phyloP scores from a whole-genome alignment of 2,329 filamentous ascomycete species.

The Pseudogymnoascus sp. region DNA sequence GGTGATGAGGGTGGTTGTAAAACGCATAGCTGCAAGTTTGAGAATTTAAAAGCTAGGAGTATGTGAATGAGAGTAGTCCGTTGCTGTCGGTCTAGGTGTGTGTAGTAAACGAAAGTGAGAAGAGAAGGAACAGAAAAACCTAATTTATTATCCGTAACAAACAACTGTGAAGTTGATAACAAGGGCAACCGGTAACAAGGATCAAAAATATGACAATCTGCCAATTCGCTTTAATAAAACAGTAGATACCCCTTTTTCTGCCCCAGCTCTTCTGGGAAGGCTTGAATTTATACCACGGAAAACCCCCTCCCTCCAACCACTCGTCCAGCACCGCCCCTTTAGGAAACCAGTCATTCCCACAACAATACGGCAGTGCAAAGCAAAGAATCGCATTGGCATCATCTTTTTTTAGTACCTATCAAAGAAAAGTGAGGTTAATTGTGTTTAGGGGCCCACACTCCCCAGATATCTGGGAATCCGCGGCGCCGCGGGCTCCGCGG shows the following conservation, averaged over 20 bases:
- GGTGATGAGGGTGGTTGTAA: constrained; percentile 15
- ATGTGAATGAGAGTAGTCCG: not conserved
- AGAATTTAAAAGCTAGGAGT: not conserved
- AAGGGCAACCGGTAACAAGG: not conserved
- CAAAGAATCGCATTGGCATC: not conserved
- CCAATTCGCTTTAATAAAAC: not conserved
- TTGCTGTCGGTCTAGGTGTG: not conserved
- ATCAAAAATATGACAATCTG: not conserved
- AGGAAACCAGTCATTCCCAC: not conserved
- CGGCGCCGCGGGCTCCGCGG: not conserved
- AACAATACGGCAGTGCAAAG: not conserved
- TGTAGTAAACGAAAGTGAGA: not conserved
- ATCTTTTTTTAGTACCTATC: not conserved
- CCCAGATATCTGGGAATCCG: not conserved
- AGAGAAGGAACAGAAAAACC: not conserved
- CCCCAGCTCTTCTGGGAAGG: not conserved
- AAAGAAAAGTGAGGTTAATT: not conserved
- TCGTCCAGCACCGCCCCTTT: not conserved
- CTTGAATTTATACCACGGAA: not conserved
- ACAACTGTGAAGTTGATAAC: not conserved
- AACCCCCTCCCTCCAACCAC: not conserved
- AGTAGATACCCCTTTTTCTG: not conserved
- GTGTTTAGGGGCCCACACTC: not conserved
- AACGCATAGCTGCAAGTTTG: constrained; percentile 16
- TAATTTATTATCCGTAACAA: not conserved